These are phyloP conservation scores for Austroboletus niveus DNA, from an alignment of 1,284 basidiomycete genomes.

Conservation along the genomic window DNA sequence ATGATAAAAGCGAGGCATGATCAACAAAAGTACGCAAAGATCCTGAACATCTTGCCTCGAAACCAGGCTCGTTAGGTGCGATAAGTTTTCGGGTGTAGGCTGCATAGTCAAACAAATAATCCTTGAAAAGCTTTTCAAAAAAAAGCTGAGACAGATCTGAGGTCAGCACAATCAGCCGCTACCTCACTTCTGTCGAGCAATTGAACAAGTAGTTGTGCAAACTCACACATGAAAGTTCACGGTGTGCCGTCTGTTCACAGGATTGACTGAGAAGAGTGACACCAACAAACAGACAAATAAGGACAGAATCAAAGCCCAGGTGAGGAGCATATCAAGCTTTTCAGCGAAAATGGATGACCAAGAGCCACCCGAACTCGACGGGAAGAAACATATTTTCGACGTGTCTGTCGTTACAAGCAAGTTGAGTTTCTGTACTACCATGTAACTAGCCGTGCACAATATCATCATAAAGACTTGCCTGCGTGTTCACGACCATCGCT, in stretches of 20 bases:
- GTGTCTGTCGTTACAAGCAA: slow-evolving; percentile 69
- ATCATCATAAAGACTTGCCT: slow-evolving; percentile 40
- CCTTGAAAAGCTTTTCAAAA: slow-evolving; percentile 77
- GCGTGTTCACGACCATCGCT: slow-evolving; percentile 72
- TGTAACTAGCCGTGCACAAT: neutral
- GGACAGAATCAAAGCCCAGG: slow-evolving; percentile 87
- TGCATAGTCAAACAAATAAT: slow-evolving; percentile 80
- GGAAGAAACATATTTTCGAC: slow-evolving; percentile 61
- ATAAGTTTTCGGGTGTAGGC: slow-evolving; percentile 83
- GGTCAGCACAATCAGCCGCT: slow-evolving; percentile 57
- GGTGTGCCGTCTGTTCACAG: slow-evolving; percentile 60
- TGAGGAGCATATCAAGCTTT: slow-evolving; percentile 80
- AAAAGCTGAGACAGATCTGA: slow-evolving; percentile 65
- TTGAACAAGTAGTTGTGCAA: slow-evolving; percentile 77
- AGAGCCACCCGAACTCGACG: slow-evolving; percentile 33
- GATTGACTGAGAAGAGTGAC: slow-evolving; percentile 72
- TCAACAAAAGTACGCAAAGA: neutral
- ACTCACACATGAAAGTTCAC: slow-evolving; percentile 53
- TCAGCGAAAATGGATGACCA: slow-evolving; percentile 51
- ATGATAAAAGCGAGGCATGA: neutral
- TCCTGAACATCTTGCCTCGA: slow-evolving; percentile 40
- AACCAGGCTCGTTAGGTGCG: slow-evolving; percentile 70
- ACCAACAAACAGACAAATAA: slow-evolving; percentile 78
- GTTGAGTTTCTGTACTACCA: slow-evolving; percentile 63
- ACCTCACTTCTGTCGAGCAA: slow-evolving; percentile 74